These are phyloP conservation scores for Coemansia javaensis DNA, from an alignment of 192 early-diverging fungal genomes.

Conservation along the genomic window DNA sequence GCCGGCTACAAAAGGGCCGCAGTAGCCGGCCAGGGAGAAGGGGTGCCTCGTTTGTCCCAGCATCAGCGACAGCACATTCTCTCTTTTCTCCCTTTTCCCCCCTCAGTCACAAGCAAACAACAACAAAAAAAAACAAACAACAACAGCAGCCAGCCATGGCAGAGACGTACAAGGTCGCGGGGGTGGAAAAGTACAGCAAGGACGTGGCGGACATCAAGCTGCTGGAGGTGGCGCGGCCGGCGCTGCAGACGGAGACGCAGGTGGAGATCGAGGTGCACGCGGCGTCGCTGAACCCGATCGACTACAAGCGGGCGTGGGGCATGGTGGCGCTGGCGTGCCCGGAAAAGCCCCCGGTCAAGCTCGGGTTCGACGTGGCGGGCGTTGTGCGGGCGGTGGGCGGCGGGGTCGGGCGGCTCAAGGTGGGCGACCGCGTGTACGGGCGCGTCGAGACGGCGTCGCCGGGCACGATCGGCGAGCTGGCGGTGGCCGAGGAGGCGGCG, in stretches of 20 bases:
- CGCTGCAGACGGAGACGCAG: constrained; percentile 4
- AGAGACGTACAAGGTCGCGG: constrained; percentile 19
- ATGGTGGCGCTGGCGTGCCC: constrained; percentile 24
- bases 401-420: constrained; percentile 31
- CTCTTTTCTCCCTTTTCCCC: too few relatives aligned
- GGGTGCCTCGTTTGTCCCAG: too few relatives aligned
- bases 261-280: constrained; percentile 45
- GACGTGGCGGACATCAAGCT: constrained; percentile 13
- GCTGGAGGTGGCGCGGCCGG: constrained; percentile 2
- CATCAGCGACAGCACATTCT: too few relatives aligned
- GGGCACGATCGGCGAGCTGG: constrained; percentile 40
- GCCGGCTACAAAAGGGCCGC: too few relatives aligned
- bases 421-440: constrained; percentile 53
- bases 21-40: too few relatives aligned
- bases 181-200: constrained; percentile 10
- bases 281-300: constrained; percentile 54
- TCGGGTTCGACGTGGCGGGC: constrained; percentile 56
- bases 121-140: not conserved
- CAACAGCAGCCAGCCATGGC: not conserved
- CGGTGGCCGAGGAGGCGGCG: constrained; percentile 14
- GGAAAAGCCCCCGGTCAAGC: constrained; percentile 36
- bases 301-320: constrained; percentile 51
- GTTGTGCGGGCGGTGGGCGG: constrained; percentile 36
- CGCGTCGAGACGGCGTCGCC: constrained; percentile 9
- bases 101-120: too few relatives aligned